phyloP scores from a whole-genome alignment of 2,329 filamentous ascomycete genomes.

The Fusarium tjaetaba region DNA sequence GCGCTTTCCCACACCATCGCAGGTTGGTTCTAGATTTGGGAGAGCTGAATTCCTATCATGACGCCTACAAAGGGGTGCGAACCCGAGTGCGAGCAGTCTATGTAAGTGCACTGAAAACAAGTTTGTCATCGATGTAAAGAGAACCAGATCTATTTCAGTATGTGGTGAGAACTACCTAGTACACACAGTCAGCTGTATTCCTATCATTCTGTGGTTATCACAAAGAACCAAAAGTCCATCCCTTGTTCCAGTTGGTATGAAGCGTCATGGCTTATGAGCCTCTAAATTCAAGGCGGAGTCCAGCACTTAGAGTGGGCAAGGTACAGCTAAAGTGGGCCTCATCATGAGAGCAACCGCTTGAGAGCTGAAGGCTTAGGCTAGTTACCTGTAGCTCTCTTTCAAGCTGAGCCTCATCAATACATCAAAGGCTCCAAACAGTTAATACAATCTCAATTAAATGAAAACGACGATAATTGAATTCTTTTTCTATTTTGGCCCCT shows the following conservation, averaged over 20 bases:
- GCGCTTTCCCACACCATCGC: conserved; percentile 3
- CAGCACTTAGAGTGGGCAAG: not conserved
- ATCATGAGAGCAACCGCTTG: conserved; percentile 14
- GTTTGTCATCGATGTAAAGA: not conserved
- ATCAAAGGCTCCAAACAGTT: not conserved
- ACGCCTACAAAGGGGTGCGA: conserved; percentile 11
- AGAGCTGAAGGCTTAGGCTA: not conserved
- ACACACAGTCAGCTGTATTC: too few species aligned
- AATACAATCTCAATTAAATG: not conserved
- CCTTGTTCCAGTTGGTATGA: not conserved
- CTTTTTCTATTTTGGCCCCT: not conserved
- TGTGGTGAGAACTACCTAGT: too few species aligned
- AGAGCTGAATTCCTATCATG: conserved; percentile 23
- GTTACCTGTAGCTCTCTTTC: conserved; percentile 15
- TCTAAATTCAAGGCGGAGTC: not conserved
- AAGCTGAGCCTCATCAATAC: not conserved
- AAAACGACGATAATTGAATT: not conserved
- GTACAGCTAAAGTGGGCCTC: conserved; percentile 7
- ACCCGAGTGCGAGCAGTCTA: conserved; percentile 14
- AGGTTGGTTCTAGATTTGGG: not conserved
- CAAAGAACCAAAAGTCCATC: not conserved
- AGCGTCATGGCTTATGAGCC: conserved; percentile 7
- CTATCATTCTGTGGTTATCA: not conserved
- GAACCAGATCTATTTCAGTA: not conserved
- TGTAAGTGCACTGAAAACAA: not conserved